Percentiles rank a stretch among this genome's conserved stretches.
These are phyloP conservation scores for Zymoseptoria tritici DNA, from an alignment of 2,329 filamentous ascomycete genomes.

Conservation along the genomic window DNA sequence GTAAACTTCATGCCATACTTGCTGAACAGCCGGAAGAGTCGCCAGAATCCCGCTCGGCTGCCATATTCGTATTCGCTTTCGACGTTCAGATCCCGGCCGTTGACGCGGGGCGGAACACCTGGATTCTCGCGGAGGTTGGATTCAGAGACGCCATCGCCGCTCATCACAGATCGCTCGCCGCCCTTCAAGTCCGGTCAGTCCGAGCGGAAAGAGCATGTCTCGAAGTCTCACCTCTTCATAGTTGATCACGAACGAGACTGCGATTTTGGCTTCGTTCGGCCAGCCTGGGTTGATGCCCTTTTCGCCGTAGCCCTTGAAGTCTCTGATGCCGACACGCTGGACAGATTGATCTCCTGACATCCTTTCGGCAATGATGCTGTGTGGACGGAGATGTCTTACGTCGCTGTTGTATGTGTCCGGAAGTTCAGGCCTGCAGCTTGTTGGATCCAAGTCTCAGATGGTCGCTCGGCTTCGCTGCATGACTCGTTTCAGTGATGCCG, in stretches of 20 bases:
- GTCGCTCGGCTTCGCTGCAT: not conserved
- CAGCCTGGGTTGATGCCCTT: conserved; percentile 20
- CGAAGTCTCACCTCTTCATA: conserved; percentile 32
- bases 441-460: not conserved
- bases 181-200: conserved; percentile 24
- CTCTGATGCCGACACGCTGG: not conserved
- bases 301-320: not conserved
- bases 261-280: conserved; percentile 41
- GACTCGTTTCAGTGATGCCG: not conserved
- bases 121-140: conserved; percentile 33
- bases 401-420: no score
- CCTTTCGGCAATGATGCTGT: not conserved
- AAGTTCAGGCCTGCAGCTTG: no score
- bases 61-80: conserved; percentile 49
- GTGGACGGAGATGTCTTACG: not conserved
- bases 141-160: conserved; percentile 36
- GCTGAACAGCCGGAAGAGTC: conserved; percentile 44
- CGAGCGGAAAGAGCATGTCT: not conserved
- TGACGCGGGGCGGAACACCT: conserved; percentile 11
- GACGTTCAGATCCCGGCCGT: conserved; percentile 37
- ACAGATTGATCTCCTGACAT: not conserved
- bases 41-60: conserved; percentile 44
- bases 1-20: conserved; percentile 45
- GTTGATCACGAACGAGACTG: conserved; percentile 42
- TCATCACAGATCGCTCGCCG: conserved; percentile 34